These are phyloP conservation scores for Pyrenophora seminiperda DNA, from an alignment of 2,329 filamentous ascomycete species.

Conservation along the genomic window DNA sequence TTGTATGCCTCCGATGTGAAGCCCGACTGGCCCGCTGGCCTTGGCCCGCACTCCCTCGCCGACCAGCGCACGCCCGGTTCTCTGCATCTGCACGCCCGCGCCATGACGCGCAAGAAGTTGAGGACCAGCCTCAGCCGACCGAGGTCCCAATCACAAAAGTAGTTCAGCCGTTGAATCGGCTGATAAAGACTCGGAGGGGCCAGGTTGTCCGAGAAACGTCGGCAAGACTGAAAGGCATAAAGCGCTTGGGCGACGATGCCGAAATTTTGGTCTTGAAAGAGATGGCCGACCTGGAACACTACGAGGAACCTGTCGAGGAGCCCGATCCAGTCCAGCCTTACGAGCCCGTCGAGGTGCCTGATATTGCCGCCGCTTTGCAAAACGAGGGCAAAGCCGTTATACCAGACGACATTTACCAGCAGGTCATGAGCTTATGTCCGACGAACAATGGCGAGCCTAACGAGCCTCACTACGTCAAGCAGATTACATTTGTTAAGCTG, in stretches of 20 bases:
- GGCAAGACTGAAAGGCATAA: constrained; percentile 35
- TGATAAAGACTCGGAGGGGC: constrained; percentile 27
- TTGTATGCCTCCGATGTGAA: constrained; percentile 49
- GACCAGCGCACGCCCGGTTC: constrained; percentile 31
- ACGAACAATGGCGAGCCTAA: constrained; percentile 19
- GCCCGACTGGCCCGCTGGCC: constrained; percentile 34
- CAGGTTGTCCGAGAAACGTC: constrained; percentile 36
- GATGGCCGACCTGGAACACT: constrained; percentile 13
- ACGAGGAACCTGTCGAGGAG: not conserved
- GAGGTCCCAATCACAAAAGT: constrained; percentile 15
- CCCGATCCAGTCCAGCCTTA: constrained; percentile 10
- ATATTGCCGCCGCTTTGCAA: constrained; percentile 36
- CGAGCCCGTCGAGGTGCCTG: constrained; percentile 21
- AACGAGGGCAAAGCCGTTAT: constrained; percentile 27
- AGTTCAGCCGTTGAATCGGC: constrained; percentile 24
- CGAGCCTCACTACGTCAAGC: constrained; percentile 39
- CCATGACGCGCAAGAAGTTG: constrained; percentile 23
- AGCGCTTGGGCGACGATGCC: constrained; percentile 42
- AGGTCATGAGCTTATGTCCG: constrained; percentile 41
- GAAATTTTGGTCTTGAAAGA: constrained; percentile 46
- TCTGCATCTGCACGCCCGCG: constrained; percentile 33
- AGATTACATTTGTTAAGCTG: constrained; percentile 34
- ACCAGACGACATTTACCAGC: constrained; percentile 38
- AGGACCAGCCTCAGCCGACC: constrained; percentile 1
- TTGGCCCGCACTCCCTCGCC: constrained; percentile 20